phyloP scores from a whole-genome alignment of 495 filamentous ascomycete genomes.

The Lasiosphaeria miniovina region DNA sequence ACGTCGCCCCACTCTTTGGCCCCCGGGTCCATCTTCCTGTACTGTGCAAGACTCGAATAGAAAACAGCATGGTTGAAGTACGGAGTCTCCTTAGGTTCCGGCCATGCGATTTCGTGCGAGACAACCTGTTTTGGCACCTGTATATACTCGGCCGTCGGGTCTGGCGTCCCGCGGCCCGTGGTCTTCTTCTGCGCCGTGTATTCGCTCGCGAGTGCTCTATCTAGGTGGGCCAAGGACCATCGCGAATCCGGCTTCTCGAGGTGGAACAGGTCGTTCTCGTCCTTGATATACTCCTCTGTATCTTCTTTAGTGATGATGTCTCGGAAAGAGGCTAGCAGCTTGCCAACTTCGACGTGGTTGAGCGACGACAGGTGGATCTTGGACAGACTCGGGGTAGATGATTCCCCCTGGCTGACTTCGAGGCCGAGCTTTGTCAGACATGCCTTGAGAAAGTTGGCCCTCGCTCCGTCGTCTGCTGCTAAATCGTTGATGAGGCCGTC shows the following conservation, averaged over 20 bases:
- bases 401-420: slow-evolving; percentile 64
- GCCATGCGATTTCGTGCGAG: slow-evolving; percentile 65
- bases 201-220: slow-evolving; percentile 30
- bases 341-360: slow-evolving; percentile 58
- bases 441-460: slow-evolving; percentile 75
- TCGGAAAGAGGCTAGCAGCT: slow-evolving; percentile 63
- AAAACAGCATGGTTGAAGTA: slow-evolving; percentile 84
- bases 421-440: slow-evolving; percentile 82
- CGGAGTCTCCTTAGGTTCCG: slow-evolving; percentile 73
- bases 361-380: slow-evolving; percentile 78
- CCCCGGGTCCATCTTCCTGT: slow-evolving; percentile 45
- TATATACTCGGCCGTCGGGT: slow-evolving; percentile 73
- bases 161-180: slow-evolving; percentile 28
- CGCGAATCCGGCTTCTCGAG: slow-evolving; percentile 59
- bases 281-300: slow-evolving; percentile 72
- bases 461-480: slow-evolving; percentile 63
- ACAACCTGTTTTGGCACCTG: slow-evolving; percentile 69
- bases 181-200: slow-evolving; percentile 21
- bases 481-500: slow-evolving; percentile 65
- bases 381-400: slow-evolving; percentile 76
- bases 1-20: slow-evolving; percentile 69
- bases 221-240: slow-evolving; percentile 53
- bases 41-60: slow-evolving; percentile 63
- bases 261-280: slow-evolving; percentile 81
- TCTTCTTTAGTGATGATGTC: slow-evolving; percentile 67